phyloP scores from a whole-genome alignment of 1,139 yeast genomes.

The Pichia sp. region DNA sequence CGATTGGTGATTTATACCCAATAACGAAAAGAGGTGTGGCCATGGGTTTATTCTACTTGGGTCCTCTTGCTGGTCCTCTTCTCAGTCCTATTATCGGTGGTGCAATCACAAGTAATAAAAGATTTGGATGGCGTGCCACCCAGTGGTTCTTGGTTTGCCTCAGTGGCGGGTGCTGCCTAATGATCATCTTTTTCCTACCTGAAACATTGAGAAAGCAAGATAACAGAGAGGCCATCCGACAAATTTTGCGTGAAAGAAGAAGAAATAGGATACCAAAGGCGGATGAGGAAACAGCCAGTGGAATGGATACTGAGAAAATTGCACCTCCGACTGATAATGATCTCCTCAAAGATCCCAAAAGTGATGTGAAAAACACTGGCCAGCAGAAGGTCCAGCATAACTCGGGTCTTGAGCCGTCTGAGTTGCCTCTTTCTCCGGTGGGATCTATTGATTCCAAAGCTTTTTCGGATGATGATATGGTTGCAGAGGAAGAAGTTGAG shows the following conservation, averaged over 20 bases:
- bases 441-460: constrained; percentile 12
- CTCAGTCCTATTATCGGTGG: constrained; percentile 82
- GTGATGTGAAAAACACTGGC: not conserved
- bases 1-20: constrained; percentile 67
- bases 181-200: constrained; percentile 58
- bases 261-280: constrained; percentile 12
- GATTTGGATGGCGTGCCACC: constrained; percentile 87
- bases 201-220: constrained; percentile 67
- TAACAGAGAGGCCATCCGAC: constrained; percentile 44
- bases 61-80: constrained; percentile 78
- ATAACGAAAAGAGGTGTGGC: constrained; percentile 73
- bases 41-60: constrained; percentile 76
- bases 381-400: not conserved
- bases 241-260: constrained; percentile 38
- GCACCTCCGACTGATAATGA: not conserved
- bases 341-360: not conserved
- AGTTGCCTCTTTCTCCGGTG: not conserved
- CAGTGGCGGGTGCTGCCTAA: constrained; percentile 49
- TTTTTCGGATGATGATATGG: constrained; percentile 6
- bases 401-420: not conserved
- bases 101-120: constrained; percentile 48
- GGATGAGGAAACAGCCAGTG: constrained; percentile 13
- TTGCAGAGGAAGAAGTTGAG: constrained; percentile 21
- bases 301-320: constrained; percentile 3
- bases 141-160: constrained; percentile 79